These are phyloP conservation scores for Colletotrichum neosansevieriae DNA, from an alignment of 2,329 filamentous ascomycete genomes.

Conservation along the genomic window DNA sequence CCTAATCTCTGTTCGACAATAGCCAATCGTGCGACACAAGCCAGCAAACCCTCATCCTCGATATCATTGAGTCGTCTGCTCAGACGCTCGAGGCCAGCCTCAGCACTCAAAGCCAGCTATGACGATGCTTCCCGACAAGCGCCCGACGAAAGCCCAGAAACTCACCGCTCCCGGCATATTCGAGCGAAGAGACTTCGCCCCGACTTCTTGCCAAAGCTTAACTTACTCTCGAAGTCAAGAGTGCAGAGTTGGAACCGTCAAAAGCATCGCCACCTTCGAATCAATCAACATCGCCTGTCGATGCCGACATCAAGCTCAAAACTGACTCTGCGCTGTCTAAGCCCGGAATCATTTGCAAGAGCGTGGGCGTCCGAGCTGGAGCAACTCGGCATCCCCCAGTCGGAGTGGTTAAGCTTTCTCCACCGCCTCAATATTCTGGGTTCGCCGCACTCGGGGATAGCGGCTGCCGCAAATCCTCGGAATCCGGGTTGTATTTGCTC, in stretches of 20 bases:
- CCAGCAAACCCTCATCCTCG: too few species aligned
- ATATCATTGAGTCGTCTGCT: not conserved
- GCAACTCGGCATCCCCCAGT: constrained; percentile 42
- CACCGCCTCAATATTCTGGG: constrained; percentile 48
- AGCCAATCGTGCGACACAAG: too few species aligned
- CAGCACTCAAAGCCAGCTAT: not conserved
- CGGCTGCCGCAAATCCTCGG: not conserved
- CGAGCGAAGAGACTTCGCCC: not conserved
- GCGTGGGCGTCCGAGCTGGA: constrained; percentile 44
- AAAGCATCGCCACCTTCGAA: not conserved
- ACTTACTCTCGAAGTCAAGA: not conserved
- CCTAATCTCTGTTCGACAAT: too few species aligned
- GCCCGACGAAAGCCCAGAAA: not conserved
- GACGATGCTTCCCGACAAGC: not conserved
- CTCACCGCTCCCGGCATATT: not conserved
- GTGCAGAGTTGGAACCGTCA: too few species aligned
- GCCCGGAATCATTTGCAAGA: constrained; percentile 44
- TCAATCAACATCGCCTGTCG: not conserved
- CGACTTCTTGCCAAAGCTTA: constrained; percentile 5
- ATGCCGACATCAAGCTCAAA: not conserved
- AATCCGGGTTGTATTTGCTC: not conserved
- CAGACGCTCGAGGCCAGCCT: not conserved
- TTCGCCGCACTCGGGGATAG: not conserved
- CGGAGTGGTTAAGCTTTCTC: constrained; percentile 48
- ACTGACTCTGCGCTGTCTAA: constrained; percentile 38